These are phyloP conservation scores for Prunus mume DNA, from an alignment of 306 rosid genomes.

Conservation along the genomic window DNA sequence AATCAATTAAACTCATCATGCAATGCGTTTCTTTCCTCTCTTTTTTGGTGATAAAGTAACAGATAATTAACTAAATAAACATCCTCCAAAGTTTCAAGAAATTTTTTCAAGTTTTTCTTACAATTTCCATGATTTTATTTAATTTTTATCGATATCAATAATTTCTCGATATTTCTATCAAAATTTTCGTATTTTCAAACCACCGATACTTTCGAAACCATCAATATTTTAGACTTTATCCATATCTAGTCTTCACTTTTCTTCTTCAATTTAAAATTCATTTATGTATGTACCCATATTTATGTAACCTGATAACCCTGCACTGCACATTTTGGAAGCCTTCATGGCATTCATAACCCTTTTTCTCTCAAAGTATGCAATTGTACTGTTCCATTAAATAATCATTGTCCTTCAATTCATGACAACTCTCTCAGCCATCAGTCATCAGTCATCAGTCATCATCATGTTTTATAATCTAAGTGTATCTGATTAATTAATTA, in stretches of 20 bases:
- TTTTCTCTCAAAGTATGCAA: constrained; percentile 43
- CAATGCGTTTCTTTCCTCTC: too few species aligned
- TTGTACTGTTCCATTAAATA: constrained; percentile 53
- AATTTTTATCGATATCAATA: too few species aligned
- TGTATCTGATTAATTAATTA: constrained; percentile 16
- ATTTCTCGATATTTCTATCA: rapidly evolving
- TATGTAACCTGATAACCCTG: background rate
- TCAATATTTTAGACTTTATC: too few species aligned
- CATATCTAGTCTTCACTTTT: too few species aligned
- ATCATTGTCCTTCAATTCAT: constrained; percentile 24
- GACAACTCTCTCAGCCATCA: background rate
- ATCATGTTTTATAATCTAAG: constrained; percentile 24
- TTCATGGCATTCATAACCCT: constrained; percentile 2
- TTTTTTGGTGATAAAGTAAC: too few species aligned
- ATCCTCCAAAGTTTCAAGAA: too few species aligned
- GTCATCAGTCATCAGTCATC: background rate
- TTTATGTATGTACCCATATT: too few species aligned
- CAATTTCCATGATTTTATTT: too few species aligned
- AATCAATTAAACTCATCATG: too few species aligned
- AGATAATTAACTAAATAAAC: too few species aligned
- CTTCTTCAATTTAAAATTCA: background rate
- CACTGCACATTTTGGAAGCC: background rate
- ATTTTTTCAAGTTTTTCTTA: too few species aligned
- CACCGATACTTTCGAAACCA: too few species aligned
- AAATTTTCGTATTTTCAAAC: rapidly evolving